Conservation (phyloP, 805 yeast species). For the Barnettozyma sp. region DNA sequence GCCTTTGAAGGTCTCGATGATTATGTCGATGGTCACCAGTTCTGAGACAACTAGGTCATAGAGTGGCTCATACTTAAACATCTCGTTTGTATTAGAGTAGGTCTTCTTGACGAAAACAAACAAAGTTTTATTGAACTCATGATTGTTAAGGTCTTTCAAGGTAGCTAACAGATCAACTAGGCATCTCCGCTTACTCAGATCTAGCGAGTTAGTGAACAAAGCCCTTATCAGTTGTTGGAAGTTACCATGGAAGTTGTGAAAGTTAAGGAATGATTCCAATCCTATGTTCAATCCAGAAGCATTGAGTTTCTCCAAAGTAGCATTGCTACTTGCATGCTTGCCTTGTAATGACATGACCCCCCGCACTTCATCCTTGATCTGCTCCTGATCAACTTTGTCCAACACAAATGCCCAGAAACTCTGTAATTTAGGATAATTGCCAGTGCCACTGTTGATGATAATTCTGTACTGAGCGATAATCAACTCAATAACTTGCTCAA, state of each 20-base stretch:
- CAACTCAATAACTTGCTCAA: conserved; percentile 9
- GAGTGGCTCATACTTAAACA: conserved; percentile 30
- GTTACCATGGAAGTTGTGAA: conserved; percentile 16
- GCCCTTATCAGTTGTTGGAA: conserved; percentile 20
- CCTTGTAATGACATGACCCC: conserved; percentile 3
- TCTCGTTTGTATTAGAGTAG: conserved; percentile 26
- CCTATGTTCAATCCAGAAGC: conserved; percentile 7
- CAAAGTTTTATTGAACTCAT: conserved; percentile 23
- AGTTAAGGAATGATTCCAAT: conserved; percentile 10
- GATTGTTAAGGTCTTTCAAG: conserved; percentile 15
- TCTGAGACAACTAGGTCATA: conserved; percentile 33
- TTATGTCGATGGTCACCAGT: conserved; percentile 28
- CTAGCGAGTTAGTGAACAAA: conserved; percentile 15
- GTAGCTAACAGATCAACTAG: conserved; percentile 19
- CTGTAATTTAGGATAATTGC: conserved; percentile 6
- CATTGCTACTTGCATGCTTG: not conserved
- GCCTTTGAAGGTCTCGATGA: conserved; percentile 28
- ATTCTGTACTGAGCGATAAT: conserved; percentile 9
- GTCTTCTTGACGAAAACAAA: conserved; percentile 26
- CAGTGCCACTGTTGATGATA: not conserved
- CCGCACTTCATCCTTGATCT: conserved; percentile 7
- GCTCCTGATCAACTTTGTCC: conserved; percentile 2
- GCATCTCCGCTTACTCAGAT: conserved; percentile 5
- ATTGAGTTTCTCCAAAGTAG: conserved; percentile 1
- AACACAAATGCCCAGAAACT: conserved; percentile 7